These are phyloP conservation scores for Xylaria arbuscula DNA, from an alignment of 2,329 filamentous ascomycete species.

Conservation along the genomic window DNA sequence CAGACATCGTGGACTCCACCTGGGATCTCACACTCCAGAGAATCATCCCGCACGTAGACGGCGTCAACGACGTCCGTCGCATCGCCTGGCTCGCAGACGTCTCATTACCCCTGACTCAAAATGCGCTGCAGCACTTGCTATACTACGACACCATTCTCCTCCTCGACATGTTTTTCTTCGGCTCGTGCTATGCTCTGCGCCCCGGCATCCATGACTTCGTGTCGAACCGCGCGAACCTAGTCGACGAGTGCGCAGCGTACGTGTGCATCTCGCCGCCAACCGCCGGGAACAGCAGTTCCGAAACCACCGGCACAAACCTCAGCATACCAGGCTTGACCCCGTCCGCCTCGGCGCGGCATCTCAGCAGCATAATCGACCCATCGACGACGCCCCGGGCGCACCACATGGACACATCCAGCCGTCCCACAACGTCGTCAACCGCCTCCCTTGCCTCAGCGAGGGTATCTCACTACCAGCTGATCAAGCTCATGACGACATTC, in stretches of 20 bases:
- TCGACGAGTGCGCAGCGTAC: conserved; percentile 89
- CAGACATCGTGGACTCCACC: conserved; percentile 71
- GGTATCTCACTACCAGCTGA: conserved; percentile 69
- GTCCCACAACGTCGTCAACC: conserved; percentile 17
- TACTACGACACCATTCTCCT: conserved; percentile 93
- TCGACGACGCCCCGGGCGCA: conserved; percentile 19
- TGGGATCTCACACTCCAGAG: conserved; percentile 83
- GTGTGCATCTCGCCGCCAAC: conserved; percentile 64
- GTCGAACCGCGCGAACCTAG: conserved; percentile 75
- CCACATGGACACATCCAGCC: conserved; percentile 8
- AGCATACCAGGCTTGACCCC: not conserved
- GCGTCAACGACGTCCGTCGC: conserved; percentile 86
- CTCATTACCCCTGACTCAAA: conserved; percentile 85
- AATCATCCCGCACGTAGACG: conserved; percentile 88
- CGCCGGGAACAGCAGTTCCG: not conserved
- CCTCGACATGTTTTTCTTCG: conserved; percentile 95
- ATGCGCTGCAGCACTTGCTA: conserved; percentile 87
- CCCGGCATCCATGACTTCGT: conserved; percentile 84
- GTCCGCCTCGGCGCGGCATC: not conserved
- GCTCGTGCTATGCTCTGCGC: conserved; percentile 86
- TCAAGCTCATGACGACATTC: conserved; percentile 87
- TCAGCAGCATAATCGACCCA: not conserved
- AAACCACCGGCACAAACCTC: conserved; percentile 26
- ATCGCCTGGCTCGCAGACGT: conserved; percentile 89
- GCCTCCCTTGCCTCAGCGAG: not conserved